These are phyloP conservation scores for Acorus gramineus DNA, from an alignment of 106 monocot species.

Conservation along the genomic window DNA sequence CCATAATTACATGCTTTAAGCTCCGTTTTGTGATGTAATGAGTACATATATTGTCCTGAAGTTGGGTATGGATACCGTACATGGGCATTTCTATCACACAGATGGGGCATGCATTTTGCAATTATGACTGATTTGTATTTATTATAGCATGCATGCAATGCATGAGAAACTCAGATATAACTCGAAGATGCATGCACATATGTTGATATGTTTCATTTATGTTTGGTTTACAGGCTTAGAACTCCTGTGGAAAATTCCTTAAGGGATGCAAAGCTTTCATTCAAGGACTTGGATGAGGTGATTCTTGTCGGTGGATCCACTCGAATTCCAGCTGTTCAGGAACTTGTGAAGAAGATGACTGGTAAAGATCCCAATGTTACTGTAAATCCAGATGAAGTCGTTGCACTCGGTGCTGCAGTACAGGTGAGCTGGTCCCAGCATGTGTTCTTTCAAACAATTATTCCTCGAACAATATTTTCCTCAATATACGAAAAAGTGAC, in stretches of 20 bases:
- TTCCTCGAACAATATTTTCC: too few species aligned
- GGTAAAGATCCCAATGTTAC: constrained; percentile 92
- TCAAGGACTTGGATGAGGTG: constrained; percentile 75
- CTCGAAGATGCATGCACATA: not conserved
- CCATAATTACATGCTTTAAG: too few species aligned
- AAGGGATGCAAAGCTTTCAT: constrained; percentile 70
- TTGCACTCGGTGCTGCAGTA: constrained; percentile 86
- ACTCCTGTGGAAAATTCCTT: constrained; percentile 75
- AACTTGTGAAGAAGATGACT: constrained; percentile 76
- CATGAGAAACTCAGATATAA: not conserved
- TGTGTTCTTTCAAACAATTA: too few species aligned
- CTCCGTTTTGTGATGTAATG: too few species aligned
- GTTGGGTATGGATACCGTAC: too few species aligned
- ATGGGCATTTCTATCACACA: too few species aligned
- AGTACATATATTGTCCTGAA: too few species aligned
- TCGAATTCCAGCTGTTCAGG: constrained; percentile 84
- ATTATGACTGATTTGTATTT: too few species aligned
- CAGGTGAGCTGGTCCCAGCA: constrained; percentile 31
- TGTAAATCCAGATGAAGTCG: constrained; percentile 90
- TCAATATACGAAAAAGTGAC: too few species aligned
- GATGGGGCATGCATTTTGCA: too few species aligned
- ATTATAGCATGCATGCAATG: too few species aligned
- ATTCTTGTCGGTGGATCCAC: constrained; percentile 95
- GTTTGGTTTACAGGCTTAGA: constrained; percentile 35
- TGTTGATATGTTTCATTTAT: not conserved